Conservation (phyloP, 2,329 filamentous ascomycete species). For the Lachnellula cervina region DNA sequence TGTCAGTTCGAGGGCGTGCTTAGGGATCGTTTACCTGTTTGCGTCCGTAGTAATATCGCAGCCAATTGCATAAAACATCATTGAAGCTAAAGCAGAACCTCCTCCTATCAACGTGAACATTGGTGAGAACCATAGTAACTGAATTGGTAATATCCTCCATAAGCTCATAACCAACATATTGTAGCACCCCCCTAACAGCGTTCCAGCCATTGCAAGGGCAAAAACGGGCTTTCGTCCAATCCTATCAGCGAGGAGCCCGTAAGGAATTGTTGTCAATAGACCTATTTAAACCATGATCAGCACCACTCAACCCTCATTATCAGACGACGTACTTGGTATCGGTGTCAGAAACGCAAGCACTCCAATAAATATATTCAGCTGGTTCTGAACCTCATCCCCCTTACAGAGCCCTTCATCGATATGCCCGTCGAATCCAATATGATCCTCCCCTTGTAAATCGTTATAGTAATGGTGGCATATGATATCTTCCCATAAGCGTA, state of each 20-base stretch:
- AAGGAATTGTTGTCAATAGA: constrained; percentile 34
- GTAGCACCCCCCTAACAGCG: constrained; percentile 27
- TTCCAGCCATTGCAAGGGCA: constrained; percentile 29
- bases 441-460: constrained; percentile 16
- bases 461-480: constrained; percentile 37
- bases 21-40: constrained; percentile 28
- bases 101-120: constrained; percentile 33
- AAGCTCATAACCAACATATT: constrained; percentile 34
- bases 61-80: constrained; percentile 34
- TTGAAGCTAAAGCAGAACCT: constrained; percentile 31
- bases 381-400: constrained; percentile 33
- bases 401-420: constrained; percentile 38
- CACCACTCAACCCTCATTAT: neutral
- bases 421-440: constrained; percentile 17
- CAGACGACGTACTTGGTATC: constrained; percentile 25
- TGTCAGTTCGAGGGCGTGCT: neutral
- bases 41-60: constrained; percentile 36
- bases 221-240: constrained; percentile 5
- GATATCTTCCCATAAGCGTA: constrained; percentile 37
- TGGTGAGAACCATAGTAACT: constrained; percentile 33
- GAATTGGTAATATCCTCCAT: constrained; percentile 30
- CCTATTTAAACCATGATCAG: constrained; percentile 17
- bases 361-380: constrained; percentile 34
- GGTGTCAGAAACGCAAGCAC: constrained; percentile 29
- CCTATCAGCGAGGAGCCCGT: constrained; percentile 37